Conservation (phyloP, 2,329 filamentous ascomycete genomes). For the Xylaria sp. region DNA sequence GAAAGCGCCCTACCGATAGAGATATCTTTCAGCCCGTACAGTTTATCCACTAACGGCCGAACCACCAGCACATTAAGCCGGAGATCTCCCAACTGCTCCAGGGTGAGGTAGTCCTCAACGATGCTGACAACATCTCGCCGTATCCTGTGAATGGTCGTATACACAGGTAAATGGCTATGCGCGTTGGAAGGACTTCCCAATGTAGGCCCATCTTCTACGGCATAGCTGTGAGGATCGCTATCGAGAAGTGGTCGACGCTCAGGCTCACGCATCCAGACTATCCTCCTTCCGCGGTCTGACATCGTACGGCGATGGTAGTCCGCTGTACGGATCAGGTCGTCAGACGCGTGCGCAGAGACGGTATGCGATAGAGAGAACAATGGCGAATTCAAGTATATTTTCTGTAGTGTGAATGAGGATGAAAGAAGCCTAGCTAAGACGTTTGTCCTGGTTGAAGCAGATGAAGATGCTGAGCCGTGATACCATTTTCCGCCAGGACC, state of each 20-base stretch:
- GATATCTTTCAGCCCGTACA: slow-evolving; percentile 73
- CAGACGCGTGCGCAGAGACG: not conserved
- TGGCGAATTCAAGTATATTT: too few relatives aligned
- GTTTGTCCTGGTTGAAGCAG: slow-evolving; percentile 1
- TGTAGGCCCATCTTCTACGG: slow-evolving; percentile 38
- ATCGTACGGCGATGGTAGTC: slow-evolving; percentile 9
- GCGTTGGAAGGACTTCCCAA: slow-evolving; percentile 53
- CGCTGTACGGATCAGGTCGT: not conserved
- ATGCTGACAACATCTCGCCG: slow-evolving; percentile 58
- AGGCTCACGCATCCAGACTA: slow-evolving; percentile 23
- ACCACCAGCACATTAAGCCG: slow-evolving; percentile 77
- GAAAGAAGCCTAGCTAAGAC: not conserved
- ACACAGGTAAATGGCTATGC: slow-evolving; percentile 62
- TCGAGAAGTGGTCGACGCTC: slow-evolving; percentile 36
- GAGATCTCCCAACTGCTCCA: slow-evolving; percentile 73
- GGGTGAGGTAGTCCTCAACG: slow-evolving; percentile 58
- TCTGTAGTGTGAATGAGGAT: not conserved
- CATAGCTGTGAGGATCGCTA: slow-evolving; percentile 34
- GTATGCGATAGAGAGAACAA: not conserved
- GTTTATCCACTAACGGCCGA: slow-evolving; percentile 74
- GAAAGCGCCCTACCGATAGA: slow-evolving; percentile 55
- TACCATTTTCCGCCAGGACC: not conserved
- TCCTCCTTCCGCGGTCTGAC: slow-evolving; percentile 18
- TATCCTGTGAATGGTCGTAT: slow-evolving; percentile 71
- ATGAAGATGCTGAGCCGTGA: not conserved